These are phyloP conservation scores for Anacardium occidentale DNA, from an alignment of 345 rosid genomes.

Conservation along the genomic window DNA sequence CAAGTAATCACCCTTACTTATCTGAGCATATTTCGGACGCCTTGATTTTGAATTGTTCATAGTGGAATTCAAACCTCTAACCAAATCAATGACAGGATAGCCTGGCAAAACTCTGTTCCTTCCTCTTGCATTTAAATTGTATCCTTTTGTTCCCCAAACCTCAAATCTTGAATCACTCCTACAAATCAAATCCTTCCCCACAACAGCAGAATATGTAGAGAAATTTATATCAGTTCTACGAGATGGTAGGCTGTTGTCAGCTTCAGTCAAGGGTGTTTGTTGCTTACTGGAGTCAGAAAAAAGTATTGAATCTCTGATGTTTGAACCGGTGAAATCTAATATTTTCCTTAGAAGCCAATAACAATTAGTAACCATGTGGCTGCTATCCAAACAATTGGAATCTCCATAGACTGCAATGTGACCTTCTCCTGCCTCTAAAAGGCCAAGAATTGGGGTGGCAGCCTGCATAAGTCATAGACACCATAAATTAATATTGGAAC, in stretches of 20 bases:
- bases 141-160: constrained; percentile 93
- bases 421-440: constrained; percentile 71
- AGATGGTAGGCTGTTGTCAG: constrained; percentile 72
- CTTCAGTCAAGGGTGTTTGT: constrained; percentile 47
- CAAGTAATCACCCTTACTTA: constrained; percentile 37
- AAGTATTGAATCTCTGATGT: constrained; percentile 69
- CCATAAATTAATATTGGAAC: constrained; percentile 3
- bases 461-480: constrained; percentile 44
- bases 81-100: constrained; percentile 57
- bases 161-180: constrained; percentile 80
- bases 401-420: constrained; percentile 89
- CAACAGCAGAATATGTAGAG: constrained; percentile 72
- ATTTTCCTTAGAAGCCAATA: constrained; percentile 87
- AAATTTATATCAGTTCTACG: constrained; percentile 90
- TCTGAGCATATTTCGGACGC: constrained; percentile 36
- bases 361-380: constrained; percentile 98
- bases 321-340: constrained; percentile 72
- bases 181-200: constrained; percentile 75
- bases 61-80: constrained; percentile 54
- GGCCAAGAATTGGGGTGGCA: constrained; percentile 90
- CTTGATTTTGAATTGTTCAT: constrained; percentile 33
- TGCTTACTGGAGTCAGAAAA: constrained; percentile 58
- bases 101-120: constrained; percentile 74
- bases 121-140: constrained; percentile 65
- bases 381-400: constrained; percentile 94